Evolutionary conservation across 139 green algal species (phyloP), one percentile per base, ranked within the genome.

Genomic region (Coelastrella sp.): DNA sequence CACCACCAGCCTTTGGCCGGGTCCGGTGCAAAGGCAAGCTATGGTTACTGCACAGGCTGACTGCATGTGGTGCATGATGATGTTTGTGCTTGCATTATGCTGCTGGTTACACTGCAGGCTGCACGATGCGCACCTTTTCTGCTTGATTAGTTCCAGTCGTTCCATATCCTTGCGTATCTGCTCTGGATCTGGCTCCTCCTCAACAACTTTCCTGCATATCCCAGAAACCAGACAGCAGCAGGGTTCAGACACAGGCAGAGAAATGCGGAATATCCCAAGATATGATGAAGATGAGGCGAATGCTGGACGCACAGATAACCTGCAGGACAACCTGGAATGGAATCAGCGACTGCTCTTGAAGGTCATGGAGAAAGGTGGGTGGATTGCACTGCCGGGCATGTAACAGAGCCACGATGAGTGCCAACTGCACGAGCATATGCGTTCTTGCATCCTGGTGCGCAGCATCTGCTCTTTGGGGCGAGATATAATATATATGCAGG

Each of bases 161-260:
- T 97, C 96, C 85, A 98, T 93, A 81, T 98, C 96, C 61, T 93
- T 94, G 57, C 82, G 74, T 15, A 97, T 93, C 78, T 96, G 92
- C 89, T 94, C 95, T 11, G 94, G 94, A 61, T 94, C 90, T 0
- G 90, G 82, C 58, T 94, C 92, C 65, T 96, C 95, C 73, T 96
- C 95, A 19, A 73, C 93, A 17, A 88, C 81, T 74, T 93, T 91
- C 49, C 91, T 87, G 63, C 79, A 83, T 17, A 11, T 1, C 5
- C 14, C 7, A 49, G 35, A 49, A 70, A 20, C 17, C n/a, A 17
- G 59, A 49, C 56, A 59, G 56, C 9, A 87, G 12, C 74, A 80
- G 74, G 35, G 35, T 49, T 49, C 35, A 49, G 35, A 49, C 74
- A 57, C 12, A 56, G 72, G n/a, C 72, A 78, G 19, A 73, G 65